A percentile compares a stretch with the other conserved stretches of the same genome.
Conservation (phyloP, 2,329 filamentous ascomycete genomes). For the Aspergillus ochraceus region DNA sequence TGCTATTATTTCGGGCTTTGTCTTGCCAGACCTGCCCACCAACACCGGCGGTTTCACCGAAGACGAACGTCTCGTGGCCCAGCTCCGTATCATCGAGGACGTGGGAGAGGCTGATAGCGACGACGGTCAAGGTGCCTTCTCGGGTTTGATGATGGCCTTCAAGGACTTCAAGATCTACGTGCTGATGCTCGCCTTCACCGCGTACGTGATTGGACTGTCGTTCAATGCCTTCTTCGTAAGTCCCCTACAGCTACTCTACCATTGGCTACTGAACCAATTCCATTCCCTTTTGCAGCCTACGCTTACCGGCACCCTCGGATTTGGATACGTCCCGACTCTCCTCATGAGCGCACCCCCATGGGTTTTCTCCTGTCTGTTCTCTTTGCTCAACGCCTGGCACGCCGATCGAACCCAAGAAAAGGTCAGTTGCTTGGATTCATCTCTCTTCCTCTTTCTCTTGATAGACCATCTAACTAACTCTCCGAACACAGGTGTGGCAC, state of each 20-base stretch:
- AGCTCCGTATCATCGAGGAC: slow-evolving; percentile 58
- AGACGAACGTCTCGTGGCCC: slow-evolving; percentile 49
- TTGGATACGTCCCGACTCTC: slow-evolving; percentile 26
- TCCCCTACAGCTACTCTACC: neutral
- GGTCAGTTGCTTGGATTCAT: slow-evolving; percentile 12
- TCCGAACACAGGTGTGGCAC: slow-evolving; percentile 54
- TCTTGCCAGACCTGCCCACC: slow-evolving; percentile 54
- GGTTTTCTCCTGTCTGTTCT: slow-evolving; percentile 60
- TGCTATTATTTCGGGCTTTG: slow-evolving; percentile 30
- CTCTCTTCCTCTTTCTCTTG: neutral
- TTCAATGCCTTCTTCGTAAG: slow-evolving; percentile 59
- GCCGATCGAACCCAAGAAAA: slow-evolving; percentile 56
- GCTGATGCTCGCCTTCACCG: slow-evolving; percentile 63
- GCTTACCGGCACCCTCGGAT: slow-evolving; percentile 28
- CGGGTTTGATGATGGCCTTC: slow-evolving; percentile 58
- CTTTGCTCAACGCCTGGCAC: slow-evolving; percentile 56
- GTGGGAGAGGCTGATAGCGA: slow-evolving; percentile 59
- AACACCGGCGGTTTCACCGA: slow-evolving; percentile 52
- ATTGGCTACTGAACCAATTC: slow-evolving; percentile 5
- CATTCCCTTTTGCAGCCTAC: slow-evolving; percentile 16
- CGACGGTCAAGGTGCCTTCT: slow-evolving; percentile 50
- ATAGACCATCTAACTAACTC: neutral
- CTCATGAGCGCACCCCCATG: slow-evolving; percentile 48
- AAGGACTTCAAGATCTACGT: slow-evolving; percentile 64
- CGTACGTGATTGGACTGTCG: slow-evolving; percentile 59